Base-by-base conservation (phyloP, 495 filamentous ascomycete species). In the Zalerion maritima region DNA sequence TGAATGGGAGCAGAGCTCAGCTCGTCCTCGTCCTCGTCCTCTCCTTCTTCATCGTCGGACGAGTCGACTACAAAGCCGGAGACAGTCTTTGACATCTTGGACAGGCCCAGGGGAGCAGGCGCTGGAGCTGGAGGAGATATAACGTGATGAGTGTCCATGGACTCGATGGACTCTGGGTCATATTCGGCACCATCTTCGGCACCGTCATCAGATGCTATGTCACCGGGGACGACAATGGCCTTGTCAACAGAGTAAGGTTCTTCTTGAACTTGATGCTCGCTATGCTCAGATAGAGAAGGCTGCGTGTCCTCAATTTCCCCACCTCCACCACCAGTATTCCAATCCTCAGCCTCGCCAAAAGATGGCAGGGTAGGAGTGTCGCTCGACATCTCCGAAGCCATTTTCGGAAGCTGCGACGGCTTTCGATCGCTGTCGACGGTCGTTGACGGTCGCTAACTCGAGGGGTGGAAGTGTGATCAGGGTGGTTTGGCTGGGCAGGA, bases 41-140 rank as follows among this genome's bases (percentile, higher is more conserved):
- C 43, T 28, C 64, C 63, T 14, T 57, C 50, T 32, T 61, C 57
- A n/a, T 52, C 51, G 43, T 74, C 74, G 25, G 72, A 74, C 46
- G 81, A 77, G 56, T 81, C 79, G 40, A 76, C 72, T 47, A 83
- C 62, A 64, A 87, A 86, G 37, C 81, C 82, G 41, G 77, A 80
- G 38, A 74, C 74, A 21, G 70, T 82, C 50, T 72, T 74, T 32
- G 75, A 66, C 57, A 75, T 77, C 43, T 61, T 56, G 1, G 49
- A 31, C 4, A 45, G 52, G 21, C 43, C 38, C 31, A 49, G 46
- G 42, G 54, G 47, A 21, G 50, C 50, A 20, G 50, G 46, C 29
- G n/a, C 26, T 15, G 33, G 18, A 12, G 18, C 33, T n/a, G 31
- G 21, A 16, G 31, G 17, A 15, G 21, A 21, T 29, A 15, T 18